A percentile compares a stretch with the other conserved stretches of the same genome.
Conservation (phyloP, 2,329 filamentous ascomycete species). For the Stemphylium vesicarium region DNA sequence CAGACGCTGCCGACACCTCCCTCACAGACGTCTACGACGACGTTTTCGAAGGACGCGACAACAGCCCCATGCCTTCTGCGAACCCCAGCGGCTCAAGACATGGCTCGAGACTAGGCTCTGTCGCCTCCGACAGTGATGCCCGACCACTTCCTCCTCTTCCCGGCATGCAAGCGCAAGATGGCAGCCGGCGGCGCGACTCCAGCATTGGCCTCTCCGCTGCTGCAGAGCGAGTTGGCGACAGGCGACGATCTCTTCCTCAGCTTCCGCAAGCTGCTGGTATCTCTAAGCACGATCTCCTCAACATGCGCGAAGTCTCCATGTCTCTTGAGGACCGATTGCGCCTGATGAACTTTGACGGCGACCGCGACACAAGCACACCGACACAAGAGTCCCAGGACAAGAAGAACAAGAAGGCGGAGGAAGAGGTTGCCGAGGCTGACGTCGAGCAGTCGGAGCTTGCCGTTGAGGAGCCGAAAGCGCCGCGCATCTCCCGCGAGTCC, state of each 20-base stretch:
- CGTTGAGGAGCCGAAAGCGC: slow-evolving; percentile 66
- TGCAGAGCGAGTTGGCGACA: slow-evolving; percentile 72
- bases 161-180: slow-evolving; percentile 65
- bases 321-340: slow-evolving; percentile 84
- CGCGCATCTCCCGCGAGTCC: slow-evolving; percentile 89
- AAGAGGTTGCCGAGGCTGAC: slow-evolving; percentile 36
- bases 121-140: slow-evolving; percentile 79
- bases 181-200: slow-evolving; percentile 59
- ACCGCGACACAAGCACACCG: slow-evolving; percentile 45
- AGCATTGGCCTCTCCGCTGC: slow-evolving; percentile 71
- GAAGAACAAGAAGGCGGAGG: slow-evolving; percentile 21
- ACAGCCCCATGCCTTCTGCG: slow-evolving; percentile 69
- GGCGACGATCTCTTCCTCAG: slow-evolving; percentile 72
- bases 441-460: slow-evolving; percentile 43
- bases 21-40: slow-evolving; percentile 65
- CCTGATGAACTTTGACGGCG: slow-evolving; percentile 81
- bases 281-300: slow-evolving; percentile 79
- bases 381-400: slow-evolving; percentile 45
- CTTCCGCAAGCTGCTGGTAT: slow-evolving; percentile 71
- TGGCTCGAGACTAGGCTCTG: slow-evolving; percentile 68
- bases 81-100: slow-evolving; percentile 53
- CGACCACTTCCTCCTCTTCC: slow-evolving; percentile 88
- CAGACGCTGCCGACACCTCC: slow-evolving; percentile 63
- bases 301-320: slow-evolving; percentile 75
- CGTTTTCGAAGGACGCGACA: slow-evolving; percentile 68